Conservation (phyloP, 129 eudicot species). For the Pittosporum tobira region DNA sequence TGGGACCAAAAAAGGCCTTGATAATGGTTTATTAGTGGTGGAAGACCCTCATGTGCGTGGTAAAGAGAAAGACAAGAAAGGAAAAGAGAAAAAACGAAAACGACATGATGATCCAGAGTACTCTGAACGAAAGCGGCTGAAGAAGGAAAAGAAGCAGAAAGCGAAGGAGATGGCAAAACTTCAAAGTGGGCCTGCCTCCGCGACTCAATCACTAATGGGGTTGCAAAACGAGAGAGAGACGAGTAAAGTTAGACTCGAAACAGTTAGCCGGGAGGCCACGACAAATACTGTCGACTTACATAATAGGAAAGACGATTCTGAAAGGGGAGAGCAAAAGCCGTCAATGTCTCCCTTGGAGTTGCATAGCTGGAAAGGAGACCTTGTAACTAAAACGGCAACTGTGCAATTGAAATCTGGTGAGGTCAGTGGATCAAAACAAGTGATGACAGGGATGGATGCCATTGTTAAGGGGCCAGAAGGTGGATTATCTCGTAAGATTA, state of each 20-base stretch:
- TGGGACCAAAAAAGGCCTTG: constrained; percentile 15
- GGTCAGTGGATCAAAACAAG: constrained; percentile 20
- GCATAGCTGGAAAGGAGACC: neutral
- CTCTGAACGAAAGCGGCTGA: constrained; percentile 50
- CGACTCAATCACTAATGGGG: constrained; percentile 18
- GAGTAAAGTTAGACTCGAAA: constrained; percentile 6
- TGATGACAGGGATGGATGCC: constrained; percentile 19
- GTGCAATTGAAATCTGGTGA: constrained; percentile 23
- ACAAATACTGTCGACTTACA: neutral
- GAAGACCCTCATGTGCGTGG: constrained; percentile 14
- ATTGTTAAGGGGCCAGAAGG: constrained; percentile 22
- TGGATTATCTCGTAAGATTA: constrained; percentile 49
- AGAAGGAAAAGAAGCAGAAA: constrained; percentile 75
- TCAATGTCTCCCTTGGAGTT: constrained; percentile 5
- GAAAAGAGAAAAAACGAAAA: constrained; percentile 69
- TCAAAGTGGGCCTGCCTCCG: constrained; percentile 14
- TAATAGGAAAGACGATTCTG: neutral
- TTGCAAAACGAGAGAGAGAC: constrained; percentile 16
- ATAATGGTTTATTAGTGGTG: constrained; percentile 13
- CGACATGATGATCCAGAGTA: constrained; percentile 64
- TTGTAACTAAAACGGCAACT: constrained; percentile 8
- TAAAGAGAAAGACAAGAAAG: constrained; percentile 49
- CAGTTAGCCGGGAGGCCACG: constrained; percentile 15
- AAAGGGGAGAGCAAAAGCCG: constrained; percentile 10
- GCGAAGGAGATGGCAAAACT: constrained; percentile 62